A percentile compares a stretch with the other conserved stretches of the same genome.
phyloP scores from a whole-genome alignment of 2,329 filamentous ascomycete species.

The Diaporthe vexans region DNA sequence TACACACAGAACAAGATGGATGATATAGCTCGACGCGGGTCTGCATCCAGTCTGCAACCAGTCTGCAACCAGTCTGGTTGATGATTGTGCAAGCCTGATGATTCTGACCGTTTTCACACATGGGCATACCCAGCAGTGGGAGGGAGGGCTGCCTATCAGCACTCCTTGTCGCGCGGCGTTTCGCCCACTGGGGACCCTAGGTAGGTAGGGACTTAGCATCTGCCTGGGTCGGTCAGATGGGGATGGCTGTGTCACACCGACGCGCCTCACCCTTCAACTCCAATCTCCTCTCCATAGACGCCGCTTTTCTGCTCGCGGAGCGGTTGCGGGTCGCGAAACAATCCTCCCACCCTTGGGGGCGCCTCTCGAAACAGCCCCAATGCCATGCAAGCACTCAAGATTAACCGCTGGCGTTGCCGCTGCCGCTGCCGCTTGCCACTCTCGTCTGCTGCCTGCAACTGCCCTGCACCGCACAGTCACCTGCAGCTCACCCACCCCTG shows the following conservation, averaged over 20 bases:
- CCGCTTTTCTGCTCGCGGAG: not conserved
- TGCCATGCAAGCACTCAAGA: not conserved
- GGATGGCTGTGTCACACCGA: not conserved
- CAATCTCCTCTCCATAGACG: not conserved
- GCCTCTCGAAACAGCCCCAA: conserved; percentile 14
- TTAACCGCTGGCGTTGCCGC: conserved; percentile 18
- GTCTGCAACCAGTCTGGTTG: no score
- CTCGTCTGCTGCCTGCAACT: conserved; percentile 7
- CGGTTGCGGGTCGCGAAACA: not conserved
- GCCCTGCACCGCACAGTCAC: conserved; percentile 25
- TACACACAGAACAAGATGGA: not conserved
- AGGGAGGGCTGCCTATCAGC: not conserved
- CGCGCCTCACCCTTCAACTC: not conserved
- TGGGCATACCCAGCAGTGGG: no score
- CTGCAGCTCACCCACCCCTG: conserved; percentile 28
- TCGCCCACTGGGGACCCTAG: conserved; percentile 3
- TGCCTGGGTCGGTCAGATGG: no score
- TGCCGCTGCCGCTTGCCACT: not conserved
- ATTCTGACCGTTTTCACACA: no score
- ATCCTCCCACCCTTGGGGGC: not conserved
- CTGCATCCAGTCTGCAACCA: no score
- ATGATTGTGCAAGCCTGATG: no score
- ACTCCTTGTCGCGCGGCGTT: conserved; percentile 11
- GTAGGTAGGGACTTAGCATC: no score
- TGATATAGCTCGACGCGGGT: not conserved